phyloP scores from a whole-genome alignment of 2,329 filamentous ascomycete genomes.

The Neodidymelliopsis sp. region DNA sequence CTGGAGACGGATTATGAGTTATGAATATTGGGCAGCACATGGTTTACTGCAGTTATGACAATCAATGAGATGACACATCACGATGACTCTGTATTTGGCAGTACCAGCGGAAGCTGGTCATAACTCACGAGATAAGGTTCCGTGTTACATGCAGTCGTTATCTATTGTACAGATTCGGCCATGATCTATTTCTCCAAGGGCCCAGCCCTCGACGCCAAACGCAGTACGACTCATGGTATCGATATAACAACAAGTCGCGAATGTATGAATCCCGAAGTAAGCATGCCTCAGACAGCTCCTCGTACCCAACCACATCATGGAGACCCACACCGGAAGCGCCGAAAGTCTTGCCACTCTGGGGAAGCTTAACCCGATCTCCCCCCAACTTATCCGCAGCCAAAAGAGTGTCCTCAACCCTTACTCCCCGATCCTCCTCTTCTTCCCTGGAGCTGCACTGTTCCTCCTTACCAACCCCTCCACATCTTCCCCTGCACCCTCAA shows the following conservation, averaged over 20 bases:
- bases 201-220: too few relatives aligned
- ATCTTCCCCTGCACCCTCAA: background rate
- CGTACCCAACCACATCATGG: background rate
- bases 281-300: conserved; percentile 4
- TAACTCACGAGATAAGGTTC: too few relatives aligned
- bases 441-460: conserved; percentile 9
- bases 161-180: background rate
- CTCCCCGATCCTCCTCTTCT: conserved; percentile 24
- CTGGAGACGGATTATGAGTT: background rate
- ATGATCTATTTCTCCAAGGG: too few relatives aligned
- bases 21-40: background rate
- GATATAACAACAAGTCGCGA: too few relatives aligned
- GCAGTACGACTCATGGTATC: too few relatives aligned
- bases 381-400: background rate
- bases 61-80: too few relatives aligned
- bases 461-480: background rate
- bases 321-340: conserved; percentile 18
- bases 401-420: background rate
- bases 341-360: conserved; percentile 23
- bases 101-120: too few relatives aligned
- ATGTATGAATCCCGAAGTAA: too few relatives aligned
- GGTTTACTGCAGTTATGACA: too few relatives aligned
- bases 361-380: conserved; percentile 25
- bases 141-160: too few relatives aligned
- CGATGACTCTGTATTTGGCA: too few relatives aligned